Evolutionary conservation across 805 yeast genomes (phyloP).

Genomic region (Suhomyces sp.): DNA sequence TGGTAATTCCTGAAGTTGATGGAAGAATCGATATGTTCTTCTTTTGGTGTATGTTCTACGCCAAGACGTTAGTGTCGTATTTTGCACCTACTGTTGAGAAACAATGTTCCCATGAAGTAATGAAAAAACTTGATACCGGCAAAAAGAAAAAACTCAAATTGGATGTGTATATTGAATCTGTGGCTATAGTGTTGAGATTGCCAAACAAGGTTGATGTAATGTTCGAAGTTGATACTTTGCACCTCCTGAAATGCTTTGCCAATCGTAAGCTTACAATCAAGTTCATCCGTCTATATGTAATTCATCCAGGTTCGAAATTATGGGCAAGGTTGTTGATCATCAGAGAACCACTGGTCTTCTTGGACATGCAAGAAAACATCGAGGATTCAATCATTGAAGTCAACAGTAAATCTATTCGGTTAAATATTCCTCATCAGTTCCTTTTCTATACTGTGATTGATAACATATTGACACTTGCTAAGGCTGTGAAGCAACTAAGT

Average conservation of each 20-base stretch:
- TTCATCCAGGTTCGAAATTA: conserved; percentile 47
- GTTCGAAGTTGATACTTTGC: conserved; percentile 42
- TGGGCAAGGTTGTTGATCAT: conserved; percentile 42
- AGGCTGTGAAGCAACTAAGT: conserved; percentile 61
- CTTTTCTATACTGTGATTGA: conserved; percentile 79
- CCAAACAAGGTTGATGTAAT: conserved; percentile 49
- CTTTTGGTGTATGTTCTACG: conserved; percentile 43
- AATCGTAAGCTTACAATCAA: conserved; percentile 32
- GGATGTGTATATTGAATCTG: conserved; percentile 30
- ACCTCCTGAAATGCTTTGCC: conserved; percentile 22
- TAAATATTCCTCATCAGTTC: conserved; percentile 70
- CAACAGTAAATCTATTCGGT: conserved; percentile 39
- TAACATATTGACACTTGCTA: conserved; percentile 64
- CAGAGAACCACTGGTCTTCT: conserved; percentile 25
- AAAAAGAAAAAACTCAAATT: conserved; percentile 24
- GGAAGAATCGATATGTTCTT: conserved; percentile 40
- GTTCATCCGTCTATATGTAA: conserved; percentile 45
- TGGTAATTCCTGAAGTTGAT: conserved; percentile 36
- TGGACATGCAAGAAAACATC: conserved; percentile 10
- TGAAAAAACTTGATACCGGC: conserved; percentile 17
- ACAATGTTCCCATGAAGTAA: conserved; percentile 26
- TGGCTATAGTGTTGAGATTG: conserved; percentile 41
- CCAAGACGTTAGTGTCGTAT: conserved; percentile 29
- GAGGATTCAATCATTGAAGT: conserved; percentile 18
- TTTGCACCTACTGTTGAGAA: conserved; percentile 34